Evolutionary conservation across 2,329 filamentous ascomycete genomes (phyloP).

Genomic region (Fusarium udum): DNA sequence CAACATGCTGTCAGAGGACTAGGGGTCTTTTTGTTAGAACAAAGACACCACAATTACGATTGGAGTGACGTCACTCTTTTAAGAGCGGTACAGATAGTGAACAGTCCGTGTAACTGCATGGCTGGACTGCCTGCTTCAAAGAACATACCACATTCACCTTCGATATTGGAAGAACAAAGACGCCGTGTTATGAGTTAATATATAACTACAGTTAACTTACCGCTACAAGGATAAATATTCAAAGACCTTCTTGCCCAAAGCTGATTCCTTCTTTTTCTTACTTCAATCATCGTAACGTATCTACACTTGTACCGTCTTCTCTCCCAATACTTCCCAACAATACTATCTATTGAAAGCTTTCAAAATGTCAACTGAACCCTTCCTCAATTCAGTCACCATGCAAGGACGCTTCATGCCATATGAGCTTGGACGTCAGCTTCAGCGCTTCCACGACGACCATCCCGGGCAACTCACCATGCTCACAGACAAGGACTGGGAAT

Average conservation of each 20-base stretch:
- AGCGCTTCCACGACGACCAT: not conserved
- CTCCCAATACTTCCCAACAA: too few species aligned
- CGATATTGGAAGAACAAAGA: not conserved
- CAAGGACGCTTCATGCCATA: not conserved
- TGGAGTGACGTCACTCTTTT: not conserved
- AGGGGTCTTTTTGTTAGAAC: not conserved
- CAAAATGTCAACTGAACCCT: not conserved
- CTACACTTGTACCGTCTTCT: not conserved
- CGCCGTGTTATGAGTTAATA: not conserved
- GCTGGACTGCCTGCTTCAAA: not conserved
- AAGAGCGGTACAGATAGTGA: not conserved
- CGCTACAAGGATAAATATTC: not conserved
- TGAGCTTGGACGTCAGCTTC: not conserved
- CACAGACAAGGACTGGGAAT: not conserved
- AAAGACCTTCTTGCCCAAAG: not conserved
- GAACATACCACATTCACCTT: not conserved
- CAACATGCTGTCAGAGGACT: not conserved
- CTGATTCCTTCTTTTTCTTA: not conserved
- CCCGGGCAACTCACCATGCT: not conserved
- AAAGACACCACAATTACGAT: fast-evolving
- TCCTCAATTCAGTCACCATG: not conserved
- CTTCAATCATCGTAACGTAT: not conserved
- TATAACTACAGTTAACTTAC: not conserved
- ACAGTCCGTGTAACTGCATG: not conserved
- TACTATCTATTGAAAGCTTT: too few species aligned